These are phyloP conservation scores for Aureobasidium sp. DNA, from an alignment of 2,329 filamentous ascomycete genomes.

Conservation along the genomic window DNA sequence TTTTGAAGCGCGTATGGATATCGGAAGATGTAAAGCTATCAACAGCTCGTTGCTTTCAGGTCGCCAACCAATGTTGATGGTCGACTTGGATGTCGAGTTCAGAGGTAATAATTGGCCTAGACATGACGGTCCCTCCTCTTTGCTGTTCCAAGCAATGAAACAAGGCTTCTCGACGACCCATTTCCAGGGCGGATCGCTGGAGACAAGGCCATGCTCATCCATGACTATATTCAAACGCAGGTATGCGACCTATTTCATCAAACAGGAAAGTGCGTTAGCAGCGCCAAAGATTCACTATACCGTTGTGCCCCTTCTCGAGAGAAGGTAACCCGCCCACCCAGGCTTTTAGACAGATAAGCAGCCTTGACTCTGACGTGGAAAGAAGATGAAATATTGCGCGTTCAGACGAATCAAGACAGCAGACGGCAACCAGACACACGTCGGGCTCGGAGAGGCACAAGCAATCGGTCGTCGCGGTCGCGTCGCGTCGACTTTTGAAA, in stretches of 20 bases:
- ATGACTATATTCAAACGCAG: not conserved
- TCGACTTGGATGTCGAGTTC: not conserved
- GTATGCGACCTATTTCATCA: not conserved
- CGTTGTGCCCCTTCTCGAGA: not conserved
- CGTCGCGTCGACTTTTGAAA: not conserved
- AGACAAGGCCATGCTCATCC: not conserved
- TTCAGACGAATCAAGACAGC: not conserved
- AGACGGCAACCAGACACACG: slow-evolving; percentile 2
- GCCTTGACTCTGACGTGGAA: not conserved
- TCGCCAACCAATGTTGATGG: not conserved
- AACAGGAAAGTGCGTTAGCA: not conserved
- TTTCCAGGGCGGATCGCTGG: not conserved
- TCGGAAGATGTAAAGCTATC: slow-evolving; percentile 6
- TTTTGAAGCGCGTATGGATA: not conserved
- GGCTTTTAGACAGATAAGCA: not conserved
- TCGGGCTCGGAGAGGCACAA: not conserved
- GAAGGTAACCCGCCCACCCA: not conserved
- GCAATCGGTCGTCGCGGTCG: not conserved
- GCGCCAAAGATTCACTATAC: not conserved
- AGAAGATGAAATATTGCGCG: too few relatives aligned
- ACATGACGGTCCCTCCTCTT: not conserved
- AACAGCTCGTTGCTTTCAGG: not conserved
- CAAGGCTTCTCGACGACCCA: not conserved
- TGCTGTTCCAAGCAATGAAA: not conserved
- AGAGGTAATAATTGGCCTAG: not conserved